Conservation (phyloP, 176 grass and related monocot species). For the Triticum urartu region DNA sequence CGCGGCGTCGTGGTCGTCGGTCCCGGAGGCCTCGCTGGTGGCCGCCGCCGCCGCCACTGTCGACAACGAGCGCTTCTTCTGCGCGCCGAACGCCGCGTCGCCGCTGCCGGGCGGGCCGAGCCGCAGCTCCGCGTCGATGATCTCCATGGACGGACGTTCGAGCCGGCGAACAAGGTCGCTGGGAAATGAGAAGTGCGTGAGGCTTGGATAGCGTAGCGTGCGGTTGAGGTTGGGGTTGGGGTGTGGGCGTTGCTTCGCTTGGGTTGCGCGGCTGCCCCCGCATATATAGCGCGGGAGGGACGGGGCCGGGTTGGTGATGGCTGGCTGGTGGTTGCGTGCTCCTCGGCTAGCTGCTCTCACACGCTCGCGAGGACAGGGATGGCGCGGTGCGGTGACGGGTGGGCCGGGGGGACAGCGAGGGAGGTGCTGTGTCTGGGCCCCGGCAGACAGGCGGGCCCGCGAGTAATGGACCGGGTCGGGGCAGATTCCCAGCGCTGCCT, state of each 20-base stretch:
- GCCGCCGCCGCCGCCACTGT: background rate
- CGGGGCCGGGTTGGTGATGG: background rate
- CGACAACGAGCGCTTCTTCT: slow-evolving; percentile 14
- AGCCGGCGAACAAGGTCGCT: background rate
- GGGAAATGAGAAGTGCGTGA: background rate
- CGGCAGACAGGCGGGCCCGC: slow-evolving; percentile 31
- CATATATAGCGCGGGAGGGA: background rate
- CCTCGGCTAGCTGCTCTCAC: too few relatives aligned
- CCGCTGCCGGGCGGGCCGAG: slow-evolving; percentile 48
- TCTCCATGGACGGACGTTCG: slow-evolving; percentile 18
- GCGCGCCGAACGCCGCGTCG: background rate
- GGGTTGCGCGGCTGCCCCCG: slow-evolving; percentile 3
- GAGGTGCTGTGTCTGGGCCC: background rate
- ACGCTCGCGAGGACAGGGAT: too few relatives aligned
- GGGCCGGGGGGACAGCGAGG: background rate
- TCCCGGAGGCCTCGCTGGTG: slow-evolving; percentile 39
- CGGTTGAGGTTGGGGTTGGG: background rate
- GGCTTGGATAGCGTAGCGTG: background rate
- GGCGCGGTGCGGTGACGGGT: too few relatives aligned
- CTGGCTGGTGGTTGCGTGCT: background rate
- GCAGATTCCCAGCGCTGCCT: slow-evolving; percentile 27
- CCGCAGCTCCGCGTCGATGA: slow-evolving; percentile 62
- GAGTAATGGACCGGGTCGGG: slow-evolving; percentile 16
- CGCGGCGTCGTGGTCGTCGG: slow-evolving; percentile 11
- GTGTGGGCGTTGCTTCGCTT: slow-evolving; percentile 2